Evolutionary conservation across 1,284 basidiomycete genomes (phyloP), one percentile per base, ranked within the genome.

Genomic region (Ustilago shanxiensis): DNA sequence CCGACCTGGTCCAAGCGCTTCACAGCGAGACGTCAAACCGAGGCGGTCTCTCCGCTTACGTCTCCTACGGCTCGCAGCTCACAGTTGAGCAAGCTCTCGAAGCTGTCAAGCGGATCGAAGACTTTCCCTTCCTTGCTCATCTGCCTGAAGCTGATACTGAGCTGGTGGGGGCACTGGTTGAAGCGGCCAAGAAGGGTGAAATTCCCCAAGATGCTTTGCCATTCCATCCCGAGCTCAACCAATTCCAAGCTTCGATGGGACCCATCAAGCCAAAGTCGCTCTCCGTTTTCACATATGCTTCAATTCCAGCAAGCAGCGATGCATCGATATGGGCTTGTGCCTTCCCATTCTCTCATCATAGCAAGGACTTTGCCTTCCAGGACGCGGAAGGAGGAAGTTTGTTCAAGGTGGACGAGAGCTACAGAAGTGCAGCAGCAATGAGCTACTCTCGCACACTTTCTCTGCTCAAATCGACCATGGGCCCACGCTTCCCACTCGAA

Each of bases 401-500:
- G 9, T 39, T n/a, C 16, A 39, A 26, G 20, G 24, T 64, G 20
- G 11, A 8, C 2, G 66, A 65, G 14, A 52, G 41, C 2, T 41
- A 73, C 22, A n/a, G 71, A 5, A 68, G 65, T 29, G 71, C 66
- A 11, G 60, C 61, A 20, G 71, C 71, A 2, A 60, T 68, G 55
- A 54, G 49, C 58, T 73, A 73, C 50, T 61, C 65, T 13, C 71
- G 71, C 29, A 73, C 71, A 13, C 33, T 73, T 0, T n/a, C 60
- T 0, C 24, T 64, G 18, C 66, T 73, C 33, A 73, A 68, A 35
- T 37, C 57, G 1, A 61, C 66, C 33, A 68, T 73, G 65, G 71
- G 71, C 7, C 71, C 71, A 1, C 61, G 71, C 3, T 73, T 73
- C 55, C 71, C 65, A 3, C 58, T 73, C 44, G 61, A 73, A 45